Evolutionary conservation across 23 red algal genomes (phyloP), one percentile per base, ranked within the genome.

Genomic region (Agarophyton chilense): DNA sequence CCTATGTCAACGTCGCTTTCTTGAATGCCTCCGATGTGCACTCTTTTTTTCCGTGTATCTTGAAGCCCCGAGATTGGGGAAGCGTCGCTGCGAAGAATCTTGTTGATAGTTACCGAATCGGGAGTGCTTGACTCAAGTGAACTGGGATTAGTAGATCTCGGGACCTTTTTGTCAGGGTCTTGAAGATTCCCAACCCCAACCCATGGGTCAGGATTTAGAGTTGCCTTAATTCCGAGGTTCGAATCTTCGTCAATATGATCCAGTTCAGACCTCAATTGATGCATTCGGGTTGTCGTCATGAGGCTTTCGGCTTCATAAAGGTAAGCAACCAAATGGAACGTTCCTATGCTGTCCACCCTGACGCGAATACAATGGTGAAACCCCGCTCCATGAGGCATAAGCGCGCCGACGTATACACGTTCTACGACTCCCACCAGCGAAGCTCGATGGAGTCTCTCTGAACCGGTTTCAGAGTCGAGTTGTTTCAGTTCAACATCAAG

Each of bases 401-500:
- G 35, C 21, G 77, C 77, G 14, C 77, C 77, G 9, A 80, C 77
- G 19, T 31, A 61, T 31, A 80, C 16, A 32, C 77, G 77, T 56
- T 80, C 40, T 2, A 61, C 54, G 10, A 56, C 77, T 22, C 77
- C 77, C 14, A 80, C 50, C 4, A 80, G 39, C n/a, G 51, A 80
- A 16, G 35, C 43, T 80, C 77, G 56, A 51, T 80, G 77, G 2
- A 80, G 54, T 44, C 38, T 36, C 24, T 56, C 51, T 13, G 21
- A 55, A 58, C 18, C 5, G 21, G 51, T 16, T 58, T 80, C 35
- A 35, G 18, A 40, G 29, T 44, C 77, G 32, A 58, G 77, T 44
- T 80, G 77, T 32, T 58, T 61, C 0, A 80, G 51, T 61, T 80
- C 77, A 2, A 80, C 5, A 25, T 80, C 77, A 43, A 80, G 44